Conservation (phyloP, 106 monocot genomes). For the Dendrobium catenatum region DNA sequence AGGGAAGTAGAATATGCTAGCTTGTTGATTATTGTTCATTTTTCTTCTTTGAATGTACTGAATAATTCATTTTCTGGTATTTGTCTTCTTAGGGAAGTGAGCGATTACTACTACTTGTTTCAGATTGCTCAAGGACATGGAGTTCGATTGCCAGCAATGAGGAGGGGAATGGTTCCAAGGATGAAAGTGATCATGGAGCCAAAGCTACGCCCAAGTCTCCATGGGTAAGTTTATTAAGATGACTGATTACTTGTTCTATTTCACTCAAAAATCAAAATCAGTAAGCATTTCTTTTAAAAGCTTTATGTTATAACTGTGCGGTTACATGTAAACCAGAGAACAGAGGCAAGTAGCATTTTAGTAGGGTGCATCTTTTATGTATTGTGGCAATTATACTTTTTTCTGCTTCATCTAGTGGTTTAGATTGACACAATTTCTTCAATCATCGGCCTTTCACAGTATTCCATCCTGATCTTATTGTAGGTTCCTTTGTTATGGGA, state of each 20-base stretch:
- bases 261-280: background rate
- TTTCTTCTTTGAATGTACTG: background rate
- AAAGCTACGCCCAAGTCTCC: background rate
- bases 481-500: too few species aligned
- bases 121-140: constrained; percentile 2
- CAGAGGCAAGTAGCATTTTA: too few species aligned
- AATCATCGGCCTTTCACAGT: too few species aligned
- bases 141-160: constrained; percentile 2
- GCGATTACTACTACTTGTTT: constrained; percentile 7
- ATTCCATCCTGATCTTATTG: too few species aligned
- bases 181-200: background rate
- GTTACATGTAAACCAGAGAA: background rate
- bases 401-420: background rate
- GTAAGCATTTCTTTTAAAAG: background rate
- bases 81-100: constrained; percentile 10
- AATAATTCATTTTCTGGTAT: background rate
- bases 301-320: background rate
- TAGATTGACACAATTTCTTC: too few species aligned
- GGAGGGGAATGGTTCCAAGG: background rate
- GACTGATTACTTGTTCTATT: background rate
- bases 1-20: background rate
- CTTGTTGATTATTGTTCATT: background rate
- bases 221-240: constrained; percentile 5
- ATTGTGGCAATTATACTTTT: background rate
- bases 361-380: background rate